Base-by-base conservation (phyloP, 2,329 filamentous ascomycete genomes). In the Dactylellina leptospora region DNA sequence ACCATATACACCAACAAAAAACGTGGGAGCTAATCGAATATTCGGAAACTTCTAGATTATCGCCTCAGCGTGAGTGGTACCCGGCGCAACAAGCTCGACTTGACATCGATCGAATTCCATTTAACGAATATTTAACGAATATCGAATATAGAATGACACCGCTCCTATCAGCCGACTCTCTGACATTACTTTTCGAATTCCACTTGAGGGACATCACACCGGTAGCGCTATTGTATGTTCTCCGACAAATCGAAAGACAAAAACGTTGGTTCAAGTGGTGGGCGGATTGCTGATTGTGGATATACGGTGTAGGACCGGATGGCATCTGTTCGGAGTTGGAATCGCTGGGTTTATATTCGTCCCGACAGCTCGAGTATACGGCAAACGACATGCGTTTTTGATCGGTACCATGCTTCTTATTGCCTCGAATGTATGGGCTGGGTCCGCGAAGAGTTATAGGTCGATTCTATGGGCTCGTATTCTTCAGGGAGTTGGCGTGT, bases 361-460 rank as follows among this genome's bases (percentile, higher is more conserved):
- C 1, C 91, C 93, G 0, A 91, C 89, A 0, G 92, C 91, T 18
- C 87, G 93, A 64, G 89, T 97, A 74, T 97, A 91, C 90, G 93
- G 93, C 38, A 97, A 96, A 80, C 85, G 93, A 40, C 93, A 97
- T 81, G 82, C 92, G 13, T 97, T 96, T 79, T 81, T 97, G 23
- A 76, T 96, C 1, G 92, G 92, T 5, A 88, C 88, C 47, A 74
- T 90, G 50, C 84, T 96, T 66, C 84, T 96, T 76, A 85, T 96
- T 42, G 82, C 85, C 44, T 90, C 89, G 64, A 90, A 88, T 75
- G 86, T 85, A 4, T 97, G 93, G 93, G 92, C 86, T 25, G 86
- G 84, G 0, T 87, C 86, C 33, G 84, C 85, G 9, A 83, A 82
- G 38, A 87, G 87, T 78, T 95, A 96, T 79, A 82, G 81, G 13